Evolutionary conservation across 164 flowering plant genomes (phyloP).

Genomic region (Liriodendron chinense): DNA sequence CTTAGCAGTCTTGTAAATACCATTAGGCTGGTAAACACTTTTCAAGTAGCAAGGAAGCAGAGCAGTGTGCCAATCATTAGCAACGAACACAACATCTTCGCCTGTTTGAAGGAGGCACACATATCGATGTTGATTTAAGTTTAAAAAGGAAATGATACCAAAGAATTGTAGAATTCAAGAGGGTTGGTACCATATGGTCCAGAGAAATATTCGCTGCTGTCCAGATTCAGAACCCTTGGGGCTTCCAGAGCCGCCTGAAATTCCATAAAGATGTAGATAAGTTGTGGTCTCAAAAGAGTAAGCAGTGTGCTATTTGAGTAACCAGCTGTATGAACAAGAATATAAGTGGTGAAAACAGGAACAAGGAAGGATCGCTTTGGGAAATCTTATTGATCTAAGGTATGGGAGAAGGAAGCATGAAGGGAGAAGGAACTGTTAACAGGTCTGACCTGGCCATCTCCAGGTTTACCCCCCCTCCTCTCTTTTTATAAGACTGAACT

Average conservation of each 20-base stretch:
- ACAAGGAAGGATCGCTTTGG: not conserved
- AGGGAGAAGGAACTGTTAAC: no score
- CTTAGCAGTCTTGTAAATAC: slow-evolving; percentile 62
- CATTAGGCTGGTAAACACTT: slow-evolving; percentile 47
- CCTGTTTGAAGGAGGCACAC: slow-evolving; percentile 28
- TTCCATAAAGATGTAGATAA: not conserved
- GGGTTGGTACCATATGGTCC: slow-evolving; percentile 71
- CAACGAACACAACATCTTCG: slow-evolving; percentile 67
- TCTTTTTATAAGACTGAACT: no score
- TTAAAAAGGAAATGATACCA: not conserved
- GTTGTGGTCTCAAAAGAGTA: not conserved
- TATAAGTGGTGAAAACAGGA: not conserved
- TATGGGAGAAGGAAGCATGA: no score
- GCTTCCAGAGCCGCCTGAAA: slow-evolving; percentile 86
- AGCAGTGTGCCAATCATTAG: slow-evolving; percentile 85
- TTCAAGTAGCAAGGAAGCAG: slow-evolving; percentile 77
- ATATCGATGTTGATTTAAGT: not conserved
- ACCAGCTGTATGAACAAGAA: not conserved
- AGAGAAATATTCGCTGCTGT: slow-evolving; percentile 58
- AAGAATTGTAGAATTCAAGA: not conserved
- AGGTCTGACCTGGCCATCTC: no score
- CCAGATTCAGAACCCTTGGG: slow-evolving; percentile 70
- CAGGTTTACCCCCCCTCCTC: no score
- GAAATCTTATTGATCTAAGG: no score
- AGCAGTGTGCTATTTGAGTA: not conserved